Conservation (phyloP, 345 rosid genomes). For the Salix purpurea region DNA sequence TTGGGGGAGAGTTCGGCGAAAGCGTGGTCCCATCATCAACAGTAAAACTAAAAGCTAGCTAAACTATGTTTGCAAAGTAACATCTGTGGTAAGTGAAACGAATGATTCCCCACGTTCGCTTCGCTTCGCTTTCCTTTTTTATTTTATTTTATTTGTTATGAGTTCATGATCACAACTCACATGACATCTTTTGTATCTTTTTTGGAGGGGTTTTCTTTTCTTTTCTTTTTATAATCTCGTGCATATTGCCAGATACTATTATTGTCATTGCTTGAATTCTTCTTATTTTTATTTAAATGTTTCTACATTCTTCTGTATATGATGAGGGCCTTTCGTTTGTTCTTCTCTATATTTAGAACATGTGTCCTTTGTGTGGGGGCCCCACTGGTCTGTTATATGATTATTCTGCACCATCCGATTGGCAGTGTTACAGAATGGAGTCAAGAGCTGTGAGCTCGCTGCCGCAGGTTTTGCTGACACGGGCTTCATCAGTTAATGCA, state of each 20-base stretch:
- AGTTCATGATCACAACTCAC: slow-evolving; percentile 27
- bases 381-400: neutral
- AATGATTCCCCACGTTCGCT: slow-evolving; percentile 44
- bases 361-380: neutral
- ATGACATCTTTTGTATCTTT: slow-evolving; percentile 15
- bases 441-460: neutral
- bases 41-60: neutral
- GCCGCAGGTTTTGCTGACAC: neutral
- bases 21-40: slow-evolving; percentile 5
- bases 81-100: slow-evolving; percentile 17
- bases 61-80: slow-evolving; percentile 9
- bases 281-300: neutral
- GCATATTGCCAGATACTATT: slow-evolving; percentile 2
- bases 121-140: neutral
- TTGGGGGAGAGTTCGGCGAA: slow-evolving; percentile 28
- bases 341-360: neutral
- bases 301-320: slow-evolving; percentile 4
- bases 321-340: neutral
- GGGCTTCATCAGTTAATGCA: neutral
- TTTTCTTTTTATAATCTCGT: neutral
- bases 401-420: neutral
- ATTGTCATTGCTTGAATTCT: slow-evolving; percentile 8
- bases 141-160: neutral
- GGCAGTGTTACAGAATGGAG: neutral
- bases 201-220: neutral